Base-by-base conservation (phyloP, 2,329 filamentous ascomycete genomes). In the Ascochyta clinopodiicola region DNA sequence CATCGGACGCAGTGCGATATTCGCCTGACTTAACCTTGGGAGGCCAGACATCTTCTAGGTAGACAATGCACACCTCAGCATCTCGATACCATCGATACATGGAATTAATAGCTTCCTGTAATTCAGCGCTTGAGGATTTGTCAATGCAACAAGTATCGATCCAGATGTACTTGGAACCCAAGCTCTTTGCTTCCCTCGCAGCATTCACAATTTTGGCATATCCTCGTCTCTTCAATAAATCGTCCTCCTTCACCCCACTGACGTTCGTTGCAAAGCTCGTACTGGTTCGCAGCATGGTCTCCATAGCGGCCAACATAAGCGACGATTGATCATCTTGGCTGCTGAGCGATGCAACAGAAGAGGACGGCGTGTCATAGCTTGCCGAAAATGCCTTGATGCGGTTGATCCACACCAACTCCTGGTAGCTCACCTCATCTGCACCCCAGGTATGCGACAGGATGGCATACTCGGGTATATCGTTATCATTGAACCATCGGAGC, bases 121-220 rank as follows among this genome's bases (percentile, higher is more conserved):
- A 54, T 43, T 65, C 62, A 21, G 62, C 56, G 35, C 61, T 64
- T 10, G 59, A 62, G 0, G 53, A 60, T 31, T 67, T 65, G 38
- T 67, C 61, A 42, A 67, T 67, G 34, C 61, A 62, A 34, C 62
- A 65, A 6, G 62, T 63, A 36, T 70, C 67, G 24, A 66, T 55
- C 67, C 67, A 70, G 13, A 67, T 53, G 32, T 60, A 61, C 4
- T 48, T 38, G 22, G 47, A 61, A 4, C 57, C 56, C 6, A 60
- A 31, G 13, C 44, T 48, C 24, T 51, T 52, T 3, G 60, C 57
- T 31, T 57, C 46, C 24, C 22, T 51, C 8, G 58, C 58, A 19
- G 56, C 60, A 22, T 57, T 44, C 4, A 60, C 24, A 15, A 67
- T 63, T 35, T 67, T 67, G 17, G 47, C 22, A 34, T 61, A 65